Evolutionary conservation across 2,329 filamentous ascomycete species (phyloP).

Genomic region (Bipolaris bicolor): DNA sequence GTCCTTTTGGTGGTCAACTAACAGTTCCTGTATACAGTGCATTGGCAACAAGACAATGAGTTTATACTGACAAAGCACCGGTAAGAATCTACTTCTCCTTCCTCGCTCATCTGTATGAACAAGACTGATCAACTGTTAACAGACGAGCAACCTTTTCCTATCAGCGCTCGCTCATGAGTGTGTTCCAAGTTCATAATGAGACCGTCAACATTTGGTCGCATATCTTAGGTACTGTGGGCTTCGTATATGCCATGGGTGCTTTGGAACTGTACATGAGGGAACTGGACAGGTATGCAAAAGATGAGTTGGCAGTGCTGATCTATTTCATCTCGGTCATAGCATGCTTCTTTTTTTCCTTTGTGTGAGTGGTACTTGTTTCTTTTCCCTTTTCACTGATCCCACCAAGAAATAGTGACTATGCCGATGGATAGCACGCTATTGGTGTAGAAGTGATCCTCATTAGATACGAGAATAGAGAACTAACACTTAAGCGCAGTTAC

Average conservation of each 20-base stretch:
- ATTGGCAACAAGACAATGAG: constrained; percentile 16
- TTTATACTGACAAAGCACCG: constrained; percentile 10
- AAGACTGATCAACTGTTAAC: background rate
- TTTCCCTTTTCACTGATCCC: background rate
- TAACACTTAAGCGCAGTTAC: constrained; percentile 58
- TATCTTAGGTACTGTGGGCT: background rate
- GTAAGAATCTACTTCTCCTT: background rate
- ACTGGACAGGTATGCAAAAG: background rate
- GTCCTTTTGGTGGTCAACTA: background rate
- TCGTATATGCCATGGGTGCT: background rate
- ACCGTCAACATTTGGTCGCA: constrained; percentile 17
- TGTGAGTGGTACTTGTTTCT: constrained; percentile 40
- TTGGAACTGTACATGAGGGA: background rate
- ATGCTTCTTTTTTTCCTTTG: constrained; percentile 16
- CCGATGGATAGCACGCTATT: no score
- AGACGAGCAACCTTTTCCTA: constrained; percentile 8
- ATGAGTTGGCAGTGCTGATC: constrained; percentile 6
- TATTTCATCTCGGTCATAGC: constrained; percentile 11
- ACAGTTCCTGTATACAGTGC: background rate
- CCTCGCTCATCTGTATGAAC: background rate
- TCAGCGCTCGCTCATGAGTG: constrained; percentile 1
- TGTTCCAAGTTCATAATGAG: constrained; percentile 10
- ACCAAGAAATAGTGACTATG: background rate
- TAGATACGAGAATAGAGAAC: background rate
- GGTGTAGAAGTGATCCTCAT: no score